These are phyloP conservation scores for Favolaschia claudopus DNA, from an alignment of 768 basidiomycete genomes.

Conservation along the genomic window DNA sequence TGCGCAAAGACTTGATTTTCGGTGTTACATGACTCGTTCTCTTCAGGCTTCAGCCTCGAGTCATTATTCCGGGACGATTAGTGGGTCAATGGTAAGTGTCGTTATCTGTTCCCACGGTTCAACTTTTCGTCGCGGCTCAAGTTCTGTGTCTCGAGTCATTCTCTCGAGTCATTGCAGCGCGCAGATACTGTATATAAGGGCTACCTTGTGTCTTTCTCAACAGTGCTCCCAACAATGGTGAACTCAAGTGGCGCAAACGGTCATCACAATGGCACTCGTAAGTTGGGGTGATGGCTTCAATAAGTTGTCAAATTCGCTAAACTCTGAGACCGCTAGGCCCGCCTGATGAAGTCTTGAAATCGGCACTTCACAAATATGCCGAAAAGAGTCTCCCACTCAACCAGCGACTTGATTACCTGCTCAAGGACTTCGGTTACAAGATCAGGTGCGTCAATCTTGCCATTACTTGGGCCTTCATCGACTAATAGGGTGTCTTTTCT, in stretches of 20 bases:
- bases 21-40: no score
- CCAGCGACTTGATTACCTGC: neutral
- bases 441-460: neutral
- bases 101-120: no score
- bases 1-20: no score
- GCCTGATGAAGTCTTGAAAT: neutral
- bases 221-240: neutral
- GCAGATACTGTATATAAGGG: neutral
- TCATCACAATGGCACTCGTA: slow-evolving; percentile 1
- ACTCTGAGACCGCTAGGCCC: neutral
- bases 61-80: no score
- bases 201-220: neutral
- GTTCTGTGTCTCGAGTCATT: no score
- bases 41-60: no score
- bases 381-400: neutral
- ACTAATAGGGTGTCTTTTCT: neutral
- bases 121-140: no score
- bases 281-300: no score
- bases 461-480: neutral
- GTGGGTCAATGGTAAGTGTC: no score
- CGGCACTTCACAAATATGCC: slow-evolving; percentile 2
- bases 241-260: neutral
- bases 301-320: neutral
- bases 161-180: no score
- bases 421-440: slow-evolving; percentile 11